Evolutionary conservation across 2,329 filamentous ascomycete genomes (phyloP), one percentile per base, ranked within the genome.

Genomic region (Trichophyton benhamiae): DNA sequence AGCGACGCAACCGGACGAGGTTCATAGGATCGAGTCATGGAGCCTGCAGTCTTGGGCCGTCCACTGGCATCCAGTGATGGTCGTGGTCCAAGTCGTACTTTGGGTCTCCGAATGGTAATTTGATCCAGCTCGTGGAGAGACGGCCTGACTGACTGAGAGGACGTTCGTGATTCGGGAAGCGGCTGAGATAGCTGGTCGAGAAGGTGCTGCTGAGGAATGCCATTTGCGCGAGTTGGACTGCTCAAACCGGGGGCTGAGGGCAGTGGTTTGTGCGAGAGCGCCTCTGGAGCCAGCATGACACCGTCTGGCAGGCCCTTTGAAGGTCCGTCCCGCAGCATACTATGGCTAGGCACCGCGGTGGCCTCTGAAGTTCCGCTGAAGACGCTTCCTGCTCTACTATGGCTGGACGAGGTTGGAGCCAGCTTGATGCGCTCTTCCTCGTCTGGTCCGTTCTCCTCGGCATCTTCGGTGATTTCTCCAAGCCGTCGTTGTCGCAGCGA

Each of bases 381-480:
- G 30, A 64, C 58, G 44, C 69, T 71, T 48, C 66, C 67, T 30
- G 53, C 25, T 55, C 62, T 27, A 22, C 17, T 42, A 30, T 42
- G 55, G 49, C 17, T 25, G 13, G 36, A 58, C 3, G 55, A 33
- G 17, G 22, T 9, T 27, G 38, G 55, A 15, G 2, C 22, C 44
- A 15, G n/a, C 15, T 27, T 57, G 46, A 20, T n/a, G 38, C 22
- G 65, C 42, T 67, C 82, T 75, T 69, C 81, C 78, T 81, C 74
- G 1, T 81, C 84, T 68, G 85, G 79, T 60, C 83, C 78, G 68
- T 85, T 86, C 68, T 95, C 91, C 70, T 95, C 90, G 60, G 87
- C 88, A 76, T 94, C 89, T 75, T 97, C 94, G n/a, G 87, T 86
- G 71, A 97, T 96, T 76, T 95, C 92, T 77, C 92, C 87, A 68